phyloP scores from a whole-genome alignment of 176 grass and related monocot genomes.

The Cenchrus fungigraminus region DNA sequence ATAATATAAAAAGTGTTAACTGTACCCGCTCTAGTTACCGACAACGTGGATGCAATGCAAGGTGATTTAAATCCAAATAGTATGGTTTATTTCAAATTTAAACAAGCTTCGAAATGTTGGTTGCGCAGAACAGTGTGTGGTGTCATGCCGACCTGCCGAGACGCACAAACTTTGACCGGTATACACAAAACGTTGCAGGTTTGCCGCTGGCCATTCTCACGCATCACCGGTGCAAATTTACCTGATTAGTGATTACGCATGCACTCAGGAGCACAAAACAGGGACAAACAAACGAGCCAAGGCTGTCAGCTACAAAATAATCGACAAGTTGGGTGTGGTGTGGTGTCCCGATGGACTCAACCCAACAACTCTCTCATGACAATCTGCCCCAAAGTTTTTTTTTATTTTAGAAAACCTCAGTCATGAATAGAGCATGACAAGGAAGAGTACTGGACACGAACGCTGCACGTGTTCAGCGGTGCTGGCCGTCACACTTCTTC shows the following conservation, averaged over 20 bases:
- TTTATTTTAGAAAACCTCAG: neutral
- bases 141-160: no score
- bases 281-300: neutral
- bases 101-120: no score
- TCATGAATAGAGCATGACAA: slow-evolving; percentile 15
- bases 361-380: slow-evolving; percentile 8
- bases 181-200: neutral
- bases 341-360: slow-evolving; percentile 12
- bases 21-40: no score
- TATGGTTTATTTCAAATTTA: no score
- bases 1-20: no score
- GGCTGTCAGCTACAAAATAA: neutral
- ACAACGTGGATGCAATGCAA: no score
- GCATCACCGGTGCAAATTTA: neutral
- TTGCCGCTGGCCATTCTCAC: no score
- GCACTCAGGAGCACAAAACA: neutral
- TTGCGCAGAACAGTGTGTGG: no score
- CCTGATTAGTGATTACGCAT: neutral
- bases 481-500: neutral
- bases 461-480: neutral
- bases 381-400: neutral
- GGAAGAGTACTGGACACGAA: neutral
- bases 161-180: no score
- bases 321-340: slow-evolving; percentile 5
- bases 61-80: no score